Conservation (phyloP, 2,329 filamentous ascomycete genomes). For the Scedosporium apiospermum region DNA sequence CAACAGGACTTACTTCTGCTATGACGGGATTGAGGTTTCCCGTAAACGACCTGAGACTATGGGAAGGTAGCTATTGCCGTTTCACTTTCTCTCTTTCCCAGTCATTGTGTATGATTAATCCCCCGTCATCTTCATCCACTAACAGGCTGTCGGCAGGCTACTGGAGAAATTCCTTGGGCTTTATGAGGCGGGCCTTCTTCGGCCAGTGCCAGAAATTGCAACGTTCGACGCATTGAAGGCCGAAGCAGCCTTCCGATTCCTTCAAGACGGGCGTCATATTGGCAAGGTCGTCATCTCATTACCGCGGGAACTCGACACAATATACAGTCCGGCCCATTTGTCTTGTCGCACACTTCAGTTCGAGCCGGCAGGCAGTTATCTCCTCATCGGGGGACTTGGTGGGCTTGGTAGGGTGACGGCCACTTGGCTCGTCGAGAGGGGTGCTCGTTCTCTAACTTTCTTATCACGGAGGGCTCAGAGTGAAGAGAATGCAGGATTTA, state of each 20-base stretch:
- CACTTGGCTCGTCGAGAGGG: conserved; percentile 20
- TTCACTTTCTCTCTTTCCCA: background rate
- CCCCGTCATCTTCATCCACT: no score
- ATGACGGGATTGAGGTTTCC: conserved; percentile 14
- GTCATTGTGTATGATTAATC: no score
- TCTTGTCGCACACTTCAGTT: conserved; percentile 7
- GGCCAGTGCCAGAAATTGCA: conserved; percentile 16
- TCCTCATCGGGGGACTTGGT: conserved; percentile 22
- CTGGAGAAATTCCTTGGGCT: background rate
- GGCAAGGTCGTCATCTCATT: conserved; percentile 31
- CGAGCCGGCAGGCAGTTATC: conserved; percentile 15
- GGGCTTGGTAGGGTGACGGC: conserved; percentile 20
- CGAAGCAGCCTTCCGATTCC: conserved; percentile 1
- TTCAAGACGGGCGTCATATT: conserved; percentile 18
- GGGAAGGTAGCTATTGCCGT: background rate
- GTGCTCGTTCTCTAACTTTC: conserved; percentile 18
- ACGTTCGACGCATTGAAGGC: conserved; percentile 13
- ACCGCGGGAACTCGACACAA: conserved; percentile 6
- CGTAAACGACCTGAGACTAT: background rate
- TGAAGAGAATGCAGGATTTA: conserved; percentile 9
- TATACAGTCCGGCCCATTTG: background rate
- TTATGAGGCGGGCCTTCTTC: conserved; percentile 4
- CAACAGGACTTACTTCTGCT: conserved; percentile 28
- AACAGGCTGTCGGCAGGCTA: background rate
- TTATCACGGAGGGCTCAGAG: conserved; percentile 17